A percentile compares a stretch with the other conserved stretches of the same genome.
Conservation (phyloP, 257 asterid species). For the Forsythia viridissima region DNA sequence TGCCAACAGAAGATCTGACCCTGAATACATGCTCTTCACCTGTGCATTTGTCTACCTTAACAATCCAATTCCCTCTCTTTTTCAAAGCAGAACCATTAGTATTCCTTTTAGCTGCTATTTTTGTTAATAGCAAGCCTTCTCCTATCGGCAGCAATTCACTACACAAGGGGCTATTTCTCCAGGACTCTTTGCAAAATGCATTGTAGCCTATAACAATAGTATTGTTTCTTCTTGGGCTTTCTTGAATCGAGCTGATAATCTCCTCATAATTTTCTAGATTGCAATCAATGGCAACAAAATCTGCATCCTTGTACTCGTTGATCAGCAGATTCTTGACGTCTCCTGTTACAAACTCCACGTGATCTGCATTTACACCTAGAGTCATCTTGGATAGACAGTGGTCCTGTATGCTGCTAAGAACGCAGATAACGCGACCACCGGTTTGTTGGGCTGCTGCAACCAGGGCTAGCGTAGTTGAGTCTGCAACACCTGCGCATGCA, state of each 20-base stretch:
- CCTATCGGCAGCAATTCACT: conserved; percentile 79
- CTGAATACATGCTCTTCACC: conserved; percentile 73
- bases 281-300: conserved; percentile 75
- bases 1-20: conserved; percentile 54
- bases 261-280: conserved; percentile 57
- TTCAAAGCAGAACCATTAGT: neutral
- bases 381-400: conserved; percentile 31
- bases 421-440: conserved; percentile 71
- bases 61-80: conserved; percentile 62
- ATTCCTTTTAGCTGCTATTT: conserved; percentile 31
- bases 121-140: conserved; percentile 65
- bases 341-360: conserved; percentile 51
- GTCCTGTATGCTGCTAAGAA: conserved; percentile 47
- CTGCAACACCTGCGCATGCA: conserved; percentile 60
- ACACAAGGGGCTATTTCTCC: conserved; percentile 51
- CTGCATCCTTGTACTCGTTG: conserved; percentile 45
- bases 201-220: conserved; percentile 64
- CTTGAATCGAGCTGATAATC: conserved; percentile 44
- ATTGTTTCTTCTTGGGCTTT: conserved; percentile 22
- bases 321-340: conserved; percentile 45
- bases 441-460: conserved; percentile 84
- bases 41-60: conserved; percentile 68
- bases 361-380: conserved; percentile 29
- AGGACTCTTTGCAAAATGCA: conserved; percentile 63
- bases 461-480: conserved; percentile 64